These are phyloP conservation scores for Aethionema arabicum DNA, from an alignment of 345 rosid genomes.

Conservation along the genomic window DNA sequence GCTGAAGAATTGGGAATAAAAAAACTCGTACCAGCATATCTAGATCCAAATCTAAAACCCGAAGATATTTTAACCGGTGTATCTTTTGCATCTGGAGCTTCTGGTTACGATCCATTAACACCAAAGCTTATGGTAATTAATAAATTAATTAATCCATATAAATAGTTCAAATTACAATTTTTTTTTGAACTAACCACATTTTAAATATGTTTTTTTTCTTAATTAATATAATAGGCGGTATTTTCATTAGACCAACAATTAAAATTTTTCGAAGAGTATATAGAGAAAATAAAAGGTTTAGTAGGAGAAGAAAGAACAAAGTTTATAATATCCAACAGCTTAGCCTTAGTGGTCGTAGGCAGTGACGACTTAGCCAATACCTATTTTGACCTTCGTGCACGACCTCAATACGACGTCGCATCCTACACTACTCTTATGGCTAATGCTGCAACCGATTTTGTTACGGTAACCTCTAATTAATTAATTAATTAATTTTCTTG, in stretches of 20 bases:
- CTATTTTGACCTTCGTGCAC: slow-evolving; percentile 42
- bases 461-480: slow-evolving; percentile 37
- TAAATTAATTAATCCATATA: not conserved
- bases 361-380: slow-evolving; percentile 67
- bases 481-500: not conserved
- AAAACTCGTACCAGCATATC: slow-evolving; percentile 57
- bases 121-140: slow-evolving; percentile 46
- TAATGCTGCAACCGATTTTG: slow-evolving; percentile 45
- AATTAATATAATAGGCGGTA: slow-evolving; percentile 42
- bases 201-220: not conserved
- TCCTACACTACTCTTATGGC: slow-evolving; percentile 49
- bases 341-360: slow-evolving; percentile 47
- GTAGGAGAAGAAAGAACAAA: slow-evolving; percentile 53
- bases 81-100: slow-evolving; percentile 75
- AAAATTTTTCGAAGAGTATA: slow-evolving; percentile 49
- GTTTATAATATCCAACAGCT: slow-evolving; percentile 43
- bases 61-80: slow-evolving; percentile 75
- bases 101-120: slow-evolving; percentile 73
- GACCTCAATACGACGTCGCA: slow-evolving; percentile 42
- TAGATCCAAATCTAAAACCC: slow-evolving; percentile 46
- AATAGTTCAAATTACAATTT: not conserved
- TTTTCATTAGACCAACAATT: slow-evolving; percentile 47
- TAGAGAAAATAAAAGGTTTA: slow-evolving; percentile 36
- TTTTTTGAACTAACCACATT: too few species aligned
- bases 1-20: slow-evolving; percentile 72